A percentile compares a stretch with the other conserved stretches of the same genome.
Evolutionary conservation across 768 basidiomycete genomes (phyloP).

Genomic region (Suillus subluteus): DNA sequence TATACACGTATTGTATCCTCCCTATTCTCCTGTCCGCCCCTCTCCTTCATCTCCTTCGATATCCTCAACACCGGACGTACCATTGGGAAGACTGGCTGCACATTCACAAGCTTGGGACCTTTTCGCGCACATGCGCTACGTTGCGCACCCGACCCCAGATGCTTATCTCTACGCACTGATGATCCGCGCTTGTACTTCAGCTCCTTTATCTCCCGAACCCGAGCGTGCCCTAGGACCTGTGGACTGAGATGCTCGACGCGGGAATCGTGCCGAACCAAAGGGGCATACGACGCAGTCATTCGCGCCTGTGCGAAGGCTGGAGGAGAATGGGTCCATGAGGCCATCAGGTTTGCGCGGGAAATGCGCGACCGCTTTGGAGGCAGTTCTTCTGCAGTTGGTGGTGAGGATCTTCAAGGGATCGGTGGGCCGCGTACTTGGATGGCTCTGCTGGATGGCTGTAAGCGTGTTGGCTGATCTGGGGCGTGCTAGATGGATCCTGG

Average conservation of each 20-base stretch:
- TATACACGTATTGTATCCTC: conserved; percentile 72
- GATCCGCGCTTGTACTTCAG: conserved; percentile 82
- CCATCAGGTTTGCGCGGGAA: conserved; percentile 80
- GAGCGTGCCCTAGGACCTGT: conserved; percentile 93
- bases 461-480: conserved; percentile 82
- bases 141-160: conserved; percentile 84
- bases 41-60: conserved; percentile 23
- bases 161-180: conserved; percentile 75
- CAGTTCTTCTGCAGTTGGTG: conserved; percentile 40
- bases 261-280: conserved; percentile 61
- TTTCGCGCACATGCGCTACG: conserved; percentile 95
- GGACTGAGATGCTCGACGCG: conserved; percentile 90
- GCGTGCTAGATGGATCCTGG: conserved; percentile 87
- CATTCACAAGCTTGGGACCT: conserved; percentile 91
- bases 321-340: conserved; percentile 73
- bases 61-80: background rate
- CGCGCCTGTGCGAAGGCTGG: conserved; percentile 77
- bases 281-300: conserved; percentile 83
- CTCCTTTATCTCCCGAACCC: conserved; percentile 66
- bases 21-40: conserved; percentile 52
- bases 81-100: conserved; percentile 45
- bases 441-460: conserved; percentile 89
- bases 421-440: conserved; percentile 68
- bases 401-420: conserved; percentile 32
- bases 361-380: conserved; percentile 84